Evolutionary conservation across 2,329 filamentous ascomycete species (phyloP), one percentile per base, ranked within the genome.

Genomic region (Epicoccum nigrum): DNA sequence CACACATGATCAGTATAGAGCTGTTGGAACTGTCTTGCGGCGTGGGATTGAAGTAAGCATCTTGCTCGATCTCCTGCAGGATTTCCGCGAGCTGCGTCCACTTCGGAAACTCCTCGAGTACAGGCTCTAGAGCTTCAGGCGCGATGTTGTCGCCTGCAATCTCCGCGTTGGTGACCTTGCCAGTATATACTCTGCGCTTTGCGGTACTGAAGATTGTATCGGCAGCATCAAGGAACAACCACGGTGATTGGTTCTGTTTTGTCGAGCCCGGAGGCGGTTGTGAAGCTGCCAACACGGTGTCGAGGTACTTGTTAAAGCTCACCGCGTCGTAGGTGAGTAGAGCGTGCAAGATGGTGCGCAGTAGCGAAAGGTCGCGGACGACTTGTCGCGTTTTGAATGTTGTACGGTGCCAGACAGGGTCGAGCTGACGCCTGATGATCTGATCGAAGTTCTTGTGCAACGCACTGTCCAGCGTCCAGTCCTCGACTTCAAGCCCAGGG

Each of bases 341-440:
- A 41, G 82, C 83, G 63, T 93, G 88, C 13, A 99, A 81, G 71
- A 97, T 87, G 17, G 85, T 86, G 50, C 93, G 84, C 30, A 99
- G 80, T 15, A 96, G 86, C 0, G 87, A 88, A 61, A 99, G 74
- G 69, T 97, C 94, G 64, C 87, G 88, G 49, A 96, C 93, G 61
- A 99, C 96, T 74, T 97, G 92, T 65, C 89, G 90, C 2, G 93
- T 97, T 74, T 94, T 92, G 81, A 90, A 96, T 71, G 89, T 97
- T 43, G 96, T 90, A 45, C 94, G 86, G 76, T 99, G 94, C 94
- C 94, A 99, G 51, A 97, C 92, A 4, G 93, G 92, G 67, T 97
- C 92, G 15, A 99, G 79, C 72, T 99, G 94, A 51, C 92, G 84
- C 55, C 93, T 84, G 42, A 99, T 86, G 47, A 92, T 88, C 54